phyloP scores from a whole-genome alignment of 805 yeast species.

The Ogataea pilisensis region DNA sequence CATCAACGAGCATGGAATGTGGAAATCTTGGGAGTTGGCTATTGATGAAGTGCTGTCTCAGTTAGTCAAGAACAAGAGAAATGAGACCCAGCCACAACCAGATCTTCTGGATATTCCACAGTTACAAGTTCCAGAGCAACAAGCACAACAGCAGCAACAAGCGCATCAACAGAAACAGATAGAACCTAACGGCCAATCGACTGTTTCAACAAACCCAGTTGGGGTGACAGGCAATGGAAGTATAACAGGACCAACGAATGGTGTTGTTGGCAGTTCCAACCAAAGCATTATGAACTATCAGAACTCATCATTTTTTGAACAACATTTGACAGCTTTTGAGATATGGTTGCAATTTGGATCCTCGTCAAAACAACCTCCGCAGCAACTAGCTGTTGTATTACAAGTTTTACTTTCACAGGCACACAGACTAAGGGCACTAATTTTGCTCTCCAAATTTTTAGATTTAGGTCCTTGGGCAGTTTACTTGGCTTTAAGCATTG shows the following conservation, averaged over 20 bases:
- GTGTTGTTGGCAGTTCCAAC: constrained; percentile 9
- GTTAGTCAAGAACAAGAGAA: constrained; percentile 40
- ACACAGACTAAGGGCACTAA: constrained; percentile 85
- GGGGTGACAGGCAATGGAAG: constrained; percentile 1
- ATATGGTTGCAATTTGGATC: constrained; percentile 92
- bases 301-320: constrained; percentile 93
- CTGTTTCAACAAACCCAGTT: background rate
- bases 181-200: background rate
- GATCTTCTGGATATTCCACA: constrained; percentile 29
- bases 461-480: constrained; percentile 99
- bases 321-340: constrained; percentile 93
- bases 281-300: constrained; percentile 51
- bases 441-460: constrained; percentile 74
- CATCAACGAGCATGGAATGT: constrained; percentile 79
- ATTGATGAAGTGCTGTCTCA: constrained; percentile 88
- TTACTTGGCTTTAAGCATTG: constrained; percentile 84
- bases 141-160: constrained; percentile 6
- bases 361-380: constrained; percentile 81
- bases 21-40: constrained; percentile 98
- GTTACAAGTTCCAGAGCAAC: constrained; percentile 24
- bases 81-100: constrained; percentile 18
- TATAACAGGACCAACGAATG: background rate
- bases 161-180: constrained; percentile 4
- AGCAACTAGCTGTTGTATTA: constrained; percentile 88
- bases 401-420: constrained; percentile 93